Conservation (phyloP, 768 basidiomycete species). For the Exidia glandulosa region DNA sequence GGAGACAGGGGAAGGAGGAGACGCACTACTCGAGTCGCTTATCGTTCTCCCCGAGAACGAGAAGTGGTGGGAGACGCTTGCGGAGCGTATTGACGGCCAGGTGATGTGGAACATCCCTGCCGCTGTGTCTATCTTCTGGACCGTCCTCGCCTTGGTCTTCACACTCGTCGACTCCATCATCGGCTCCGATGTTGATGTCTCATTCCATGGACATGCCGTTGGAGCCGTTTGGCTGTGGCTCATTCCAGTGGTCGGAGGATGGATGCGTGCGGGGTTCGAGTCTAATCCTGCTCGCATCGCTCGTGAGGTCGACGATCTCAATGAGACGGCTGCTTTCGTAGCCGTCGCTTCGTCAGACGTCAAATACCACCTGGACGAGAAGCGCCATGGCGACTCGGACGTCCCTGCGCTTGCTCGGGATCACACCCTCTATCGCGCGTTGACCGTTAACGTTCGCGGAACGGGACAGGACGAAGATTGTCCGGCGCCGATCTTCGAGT, state of each 20-base stretch:
- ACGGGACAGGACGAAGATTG: constrained; percentile 7
- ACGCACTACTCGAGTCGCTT: constrained; percentile 24
- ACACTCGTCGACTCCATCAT: constrained; percentile 20
- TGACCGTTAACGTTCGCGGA: constrained; percentile 3
- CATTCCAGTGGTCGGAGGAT: constrained; percentile 28
- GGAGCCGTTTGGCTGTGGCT: constrained; percentile 36
- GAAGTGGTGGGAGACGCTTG: constrained; percentile 28
- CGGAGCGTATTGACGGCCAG: constrained; percentile 22
- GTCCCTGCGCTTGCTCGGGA: background rate
- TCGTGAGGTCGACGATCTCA: constrained; percentile 20
- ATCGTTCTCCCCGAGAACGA: constrained; percentile 32
- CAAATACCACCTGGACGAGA: too few relatives aligned
- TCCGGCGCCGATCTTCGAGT: constrained; percentile 15
- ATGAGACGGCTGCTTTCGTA: constrained; percentile 10
- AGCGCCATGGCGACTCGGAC: constrained; percentile 9
- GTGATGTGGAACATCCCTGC: constrained; percentile 32
- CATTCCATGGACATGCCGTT: constrained; percentile 26
- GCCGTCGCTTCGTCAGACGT: background rate
- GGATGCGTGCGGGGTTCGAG: constrained; percentile 30
- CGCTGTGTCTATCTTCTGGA: constrained; percentile 31
- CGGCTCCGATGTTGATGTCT: constrained; percentile 12
- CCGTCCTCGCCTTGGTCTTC: constrained; percentile 31
- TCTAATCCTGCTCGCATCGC: constrained; percentile 23
- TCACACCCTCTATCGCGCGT: background rate
- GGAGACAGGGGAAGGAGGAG: background rate